These are phyloP conservation scores for Bondarzewia mesenterica DNA, from an alignment of 1,284 basidiomycete species.

Conservation along the genomic window DNA sequence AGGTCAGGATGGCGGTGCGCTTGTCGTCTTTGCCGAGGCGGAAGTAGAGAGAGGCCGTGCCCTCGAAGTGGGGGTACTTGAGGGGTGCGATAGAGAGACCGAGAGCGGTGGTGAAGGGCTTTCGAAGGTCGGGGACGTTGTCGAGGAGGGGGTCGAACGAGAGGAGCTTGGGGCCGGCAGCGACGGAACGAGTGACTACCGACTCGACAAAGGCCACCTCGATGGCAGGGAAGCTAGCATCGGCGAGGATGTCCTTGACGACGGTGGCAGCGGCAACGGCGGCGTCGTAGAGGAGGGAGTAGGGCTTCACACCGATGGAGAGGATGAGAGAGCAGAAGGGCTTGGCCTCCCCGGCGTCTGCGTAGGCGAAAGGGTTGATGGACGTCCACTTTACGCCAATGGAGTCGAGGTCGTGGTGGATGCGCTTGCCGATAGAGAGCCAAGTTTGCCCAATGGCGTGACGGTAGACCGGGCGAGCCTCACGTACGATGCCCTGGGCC, in stretches of 20 bases:
- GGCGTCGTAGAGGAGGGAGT: constrained; percentile 16
- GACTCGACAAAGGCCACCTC: constrained; percentile 14
- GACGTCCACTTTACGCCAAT: constrained; percentile 16
- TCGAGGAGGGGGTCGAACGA: constrained; percentile 14
- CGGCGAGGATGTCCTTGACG: constrained; percentile 15
- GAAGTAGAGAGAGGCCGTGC: constrained; percentile 23
- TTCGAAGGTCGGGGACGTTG: constrained; percentile 16
- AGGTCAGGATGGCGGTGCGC: constrained; percentile 21
- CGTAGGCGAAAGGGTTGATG: constrained; percentile 20
- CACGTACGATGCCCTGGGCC: constrained; percentile 19
- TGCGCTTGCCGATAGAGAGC: constrained; percentile 13
- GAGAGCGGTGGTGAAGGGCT: constrained; percentile 24
- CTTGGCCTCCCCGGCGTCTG: constrained; percentile 17
- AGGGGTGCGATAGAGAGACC: constrained; percentile 22
- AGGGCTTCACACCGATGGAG: constrained; percentile 18
- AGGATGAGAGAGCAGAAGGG: constrained; percentile 15
- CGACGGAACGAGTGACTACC: constrained; percentile 6
- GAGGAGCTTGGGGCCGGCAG: constrained; percentile 19
- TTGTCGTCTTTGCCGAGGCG: constrained; percentile 16
- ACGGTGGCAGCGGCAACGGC: constrained; percentile 14
- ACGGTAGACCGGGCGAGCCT: constrained; percentile 22
- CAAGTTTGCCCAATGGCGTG: constrained; percentile 19
- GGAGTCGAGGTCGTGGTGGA: constrained; percentile 18
- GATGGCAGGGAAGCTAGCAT: constrained; percentile 14
- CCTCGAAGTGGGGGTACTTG: constrained; percentile 19